These are phyloP conservation scores for Naganishia albida DNA, from an alignment of 1,284 basidiomycete genomes.

Conservation along the genomic window DNA sequence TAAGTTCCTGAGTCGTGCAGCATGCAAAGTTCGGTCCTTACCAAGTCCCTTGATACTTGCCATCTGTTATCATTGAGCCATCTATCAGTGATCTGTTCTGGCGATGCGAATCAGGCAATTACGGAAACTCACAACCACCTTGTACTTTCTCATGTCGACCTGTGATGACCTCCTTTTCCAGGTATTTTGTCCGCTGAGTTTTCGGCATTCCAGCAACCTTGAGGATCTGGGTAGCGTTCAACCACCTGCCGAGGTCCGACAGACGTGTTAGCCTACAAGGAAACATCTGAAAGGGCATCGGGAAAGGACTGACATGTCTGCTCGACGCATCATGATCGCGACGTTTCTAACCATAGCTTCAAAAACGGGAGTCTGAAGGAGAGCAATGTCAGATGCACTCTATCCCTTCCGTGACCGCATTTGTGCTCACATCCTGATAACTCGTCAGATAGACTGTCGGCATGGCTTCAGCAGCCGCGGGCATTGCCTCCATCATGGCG, in stretches of 20 bases:
- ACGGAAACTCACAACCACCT: conserved; percentile 68
- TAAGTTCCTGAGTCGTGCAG: conserved; percentile 15
- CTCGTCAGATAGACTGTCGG: conserved; percentile 49
- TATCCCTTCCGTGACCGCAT: too few species aligned
- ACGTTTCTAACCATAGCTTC: conserved; percentile 97
- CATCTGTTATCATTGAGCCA: conserved; percentile 57
- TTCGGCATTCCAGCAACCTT: conserved; percentile 99
- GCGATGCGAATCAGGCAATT: neutral
- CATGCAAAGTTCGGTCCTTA: conserved; percentile 50
- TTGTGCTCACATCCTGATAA: conserved; percentile 50
- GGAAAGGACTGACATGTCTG: conserved; percentile 76
- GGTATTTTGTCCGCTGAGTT: conserved; percentile 72
- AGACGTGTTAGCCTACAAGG: neutral
- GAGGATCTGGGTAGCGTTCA: conserved; percentile 97
- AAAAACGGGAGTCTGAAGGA: conserved; percentile 63
- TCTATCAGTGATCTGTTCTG: neutral
- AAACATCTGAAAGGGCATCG: neutral
- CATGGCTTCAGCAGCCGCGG: conserved; percentile 14
- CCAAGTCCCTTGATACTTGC: conserved; percentile 99
- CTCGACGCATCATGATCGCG: conserved; percentile 93
- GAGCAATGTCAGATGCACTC: neutral
- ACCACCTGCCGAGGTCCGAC: conserved; percentile 41
- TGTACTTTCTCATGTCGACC: conserved; percentile 99
- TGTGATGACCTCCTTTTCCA: conserved; percentile 94
- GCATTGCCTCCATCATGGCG: conserved; percentile 2